Conservation (phyloP, 192 early-diverging fungal genomes). For the Thamnidium elegans region DNA sequence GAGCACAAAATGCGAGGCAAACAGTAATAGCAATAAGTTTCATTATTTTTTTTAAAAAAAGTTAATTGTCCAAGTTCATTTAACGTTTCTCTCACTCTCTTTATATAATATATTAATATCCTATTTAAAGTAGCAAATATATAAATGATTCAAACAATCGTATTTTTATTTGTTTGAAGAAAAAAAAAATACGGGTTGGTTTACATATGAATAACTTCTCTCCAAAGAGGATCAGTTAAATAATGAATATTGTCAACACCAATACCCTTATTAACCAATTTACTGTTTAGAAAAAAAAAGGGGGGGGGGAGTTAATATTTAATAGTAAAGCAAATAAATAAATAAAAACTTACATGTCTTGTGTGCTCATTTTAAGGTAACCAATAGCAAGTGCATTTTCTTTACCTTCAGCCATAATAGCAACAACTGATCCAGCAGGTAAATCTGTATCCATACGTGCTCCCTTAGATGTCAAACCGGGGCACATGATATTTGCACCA, state of each 20-base stretch:
- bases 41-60: no score
- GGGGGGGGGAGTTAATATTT: neutral
- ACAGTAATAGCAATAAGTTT: no score
- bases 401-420: slow-evolving; percentile 95
- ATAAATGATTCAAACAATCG: no score
- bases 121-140: no score
- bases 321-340: neutral
- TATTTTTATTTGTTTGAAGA: neutral
- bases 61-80: no score
- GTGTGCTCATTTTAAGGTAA: slow-evolving; percentile 80
- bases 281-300: slow-evolving; percentile 19
- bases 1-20: no score
- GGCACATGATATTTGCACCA: slow-evolving; percentile 99
- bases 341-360: slow-evolving; percentile 71
- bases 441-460: slow-evolving; percentile 75
- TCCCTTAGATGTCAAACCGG: slow-evolving; percentile 92
- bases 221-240: slow-evolving; percentile 84
- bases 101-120: no score
- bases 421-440: slow-evolving; percentile 70
- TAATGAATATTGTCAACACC: slow-evolving; percentile 89
- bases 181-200: neutral
- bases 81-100: no score
- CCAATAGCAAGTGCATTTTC: slow-evolving; percentile 92
- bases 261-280: slow-evolving; percentile 83
- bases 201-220: slow-evolving; percentile 38